Base-by-base conservation (phyloP, 2,329 filamentous ascomycete species). In the Claviceps pazoutovae region DNA sequence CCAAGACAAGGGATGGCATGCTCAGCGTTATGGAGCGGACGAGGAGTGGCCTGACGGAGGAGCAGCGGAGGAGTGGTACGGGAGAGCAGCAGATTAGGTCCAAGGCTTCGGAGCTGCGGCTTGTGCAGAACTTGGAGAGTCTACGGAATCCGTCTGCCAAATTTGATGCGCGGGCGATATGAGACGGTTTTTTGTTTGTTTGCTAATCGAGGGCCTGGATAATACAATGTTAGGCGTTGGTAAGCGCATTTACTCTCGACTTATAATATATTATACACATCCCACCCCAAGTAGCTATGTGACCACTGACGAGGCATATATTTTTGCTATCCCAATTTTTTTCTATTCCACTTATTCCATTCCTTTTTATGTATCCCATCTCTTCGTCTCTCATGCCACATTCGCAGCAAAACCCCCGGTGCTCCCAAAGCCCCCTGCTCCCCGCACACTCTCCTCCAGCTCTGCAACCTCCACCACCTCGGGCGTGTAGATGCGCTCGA, bases 401-500 rank as follows among this genome's bases (percentile, higher is more conserved):
- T 44, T 50, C 11, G 39, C 43, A 36, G 50, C 54, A 16, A 56
- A 54, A 4, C 36, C 50, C 21, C 89, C 90, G 37, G 90, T 95
- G 68, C 88, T 95, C 51, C 90, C 90, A 64, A 95, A 95, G 1
- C 90, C 93, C 26, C 90, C 91, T 0, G 83, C 88, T 26, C 93
- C 93, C 43, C 93, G 77, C 11, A 94, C 88, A 63, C 88, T 97
- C 72, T 89, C 88, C 62, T 91, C 88, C 53, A 98, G 75, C 71
- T 91, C 80, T 61, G 87, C 74, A 2, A 97, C 91, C 62, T 95
- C 89, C n/a, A 86, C 70, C 5, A 98, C 86, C 46, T 94, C 88
- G 2, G 93, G 91, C 30, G 90, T 97, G 63, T 86, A 90, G 63
- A 97, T 96, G 67, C 88, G 82, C 76, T 98, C 93, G 52, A 98